These are phyloP conservation scores for Epichloe elymi DNA, from an alignment of 2,329 filamentous ascomycete species.

Conservation along the genomic window DNA sequence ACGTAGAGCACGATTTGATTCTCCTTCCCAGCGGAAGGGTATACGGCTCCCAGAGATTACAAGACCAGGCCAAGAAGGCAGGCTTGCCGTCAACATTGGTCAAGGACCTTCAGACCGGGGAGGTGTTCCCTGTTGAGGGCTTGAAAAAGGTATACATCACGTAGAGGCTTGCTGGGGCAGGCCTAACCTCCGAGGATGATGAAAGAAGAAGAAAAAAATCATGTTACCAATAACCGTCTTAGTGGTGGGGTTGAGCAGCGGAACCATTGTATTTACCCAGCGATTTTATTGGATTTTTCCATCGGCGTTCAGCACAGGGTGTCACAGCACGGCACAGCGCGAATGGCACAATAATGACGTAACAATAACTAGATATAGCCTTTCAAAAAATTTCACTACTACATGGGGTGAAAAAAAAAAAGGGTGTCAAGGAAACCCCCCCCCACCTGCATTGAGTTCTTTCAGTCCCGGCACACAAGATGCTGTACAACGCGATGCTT, in stretches of 20 bases:
- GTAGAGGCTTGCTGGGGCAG: conserved; percentile 22
- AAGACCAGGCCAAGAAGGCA: conserved; percentile 67
- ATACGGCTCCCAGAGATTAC: conserved; percentile 63
- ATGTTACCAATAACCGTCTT: neutral
- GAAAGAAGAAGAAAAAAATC: neutral
- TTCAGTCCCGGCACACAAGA: no score
- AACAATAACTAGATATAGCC: no score
- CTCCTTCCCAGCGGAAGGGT: conserved; percentile 79
- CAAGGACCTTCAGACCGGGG: conserved; percentile 66
- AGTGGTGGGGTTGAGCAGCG: no score
- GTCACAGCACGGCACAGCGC: neutral
- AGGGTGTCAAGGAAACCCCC: no score
- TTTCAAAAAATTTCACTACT: no score
- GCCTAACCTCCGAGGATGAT: neutral
- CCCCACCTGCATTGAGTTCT: no score
- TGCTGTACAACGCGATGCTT: no score
- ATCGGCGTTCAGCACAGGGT: neutral
- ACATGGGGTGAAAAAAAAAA: no score
- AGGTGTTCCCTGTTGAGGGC: conserved; percentile 46
- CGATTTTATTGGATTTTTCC: neutral
- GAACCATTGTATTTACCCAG: neutral
- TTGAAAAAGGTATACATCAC: conserved; percentile 93
- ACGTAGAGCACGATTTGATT: conserved; percentile 76
- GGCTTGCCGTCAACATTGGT: conserved; percentile 53
- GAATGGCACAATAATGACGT: no score